phyloP scores from a whole-genome alignment of 352 stramenopile genomes.

The Poterioochromonas sp. region DNA sequence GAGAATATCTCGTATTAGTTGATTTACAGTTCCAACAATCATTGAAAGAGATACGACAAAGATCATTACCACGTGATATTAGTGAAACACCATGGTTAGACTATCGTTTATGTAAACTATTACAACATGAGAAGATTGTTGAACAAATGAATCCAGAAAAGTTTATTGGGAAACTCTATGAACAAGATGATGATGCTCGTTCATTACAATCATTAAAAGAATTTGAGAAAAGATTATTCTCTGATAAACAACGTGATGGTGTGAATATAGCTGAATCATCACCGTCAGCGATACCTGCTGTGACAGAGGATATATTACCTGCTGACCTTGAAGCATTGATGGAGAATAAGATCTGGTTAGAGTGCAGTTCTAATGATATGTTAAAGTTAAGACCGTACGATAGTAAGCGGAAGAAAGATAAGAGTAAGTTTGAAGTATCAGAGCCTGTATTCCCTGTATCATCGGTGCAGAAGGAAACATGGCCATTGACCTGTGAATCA shows the following conservation, averaged over 20 bases:
- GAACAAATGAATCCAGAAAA: background rate
- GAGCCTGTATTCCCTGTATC: too few relatives aligned
- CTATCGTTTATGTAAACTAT: background rate
- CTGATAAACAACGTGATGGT: too few relatives aligned
- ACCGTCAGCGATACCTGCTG: too few relatives aligned
- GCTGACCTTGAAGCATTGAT: too few relatives aligned
- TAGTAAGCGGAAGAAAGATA: too few relatives aligned
- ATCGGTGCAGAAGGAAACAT: too few relatives aligned
- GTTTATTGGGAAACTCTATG: background rate
- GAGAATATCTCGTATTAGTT: background rate
- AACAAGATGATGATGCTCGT: background rate
- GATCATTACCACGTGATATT: constrained; percentile 9
- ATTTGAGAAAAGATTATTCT: background rate
- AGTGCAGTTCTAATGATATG: too few relatives aligned
- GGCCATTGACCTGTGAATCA: background rate
- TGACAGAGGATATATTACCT: too few relatives aligned
- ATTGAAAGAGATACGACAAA: background rate
- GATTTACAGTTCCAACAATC: background rate
- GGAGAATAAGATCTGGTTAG: too few relatives aligned
- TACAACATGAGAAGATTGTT: background rate
- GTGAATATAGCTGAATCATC: too few relatives aligned
- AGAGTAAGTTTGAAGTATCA: too few relatives aligned
- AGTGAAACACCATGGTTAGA: constrained; percentile 7
- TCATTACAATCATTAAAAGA: background rate
- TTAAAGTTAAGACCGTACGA: too few relatives aligned